Conservation (phyloP, 495 filamentous ascomycete genomes). For the Friedmanniomyces simplex region DNA sequence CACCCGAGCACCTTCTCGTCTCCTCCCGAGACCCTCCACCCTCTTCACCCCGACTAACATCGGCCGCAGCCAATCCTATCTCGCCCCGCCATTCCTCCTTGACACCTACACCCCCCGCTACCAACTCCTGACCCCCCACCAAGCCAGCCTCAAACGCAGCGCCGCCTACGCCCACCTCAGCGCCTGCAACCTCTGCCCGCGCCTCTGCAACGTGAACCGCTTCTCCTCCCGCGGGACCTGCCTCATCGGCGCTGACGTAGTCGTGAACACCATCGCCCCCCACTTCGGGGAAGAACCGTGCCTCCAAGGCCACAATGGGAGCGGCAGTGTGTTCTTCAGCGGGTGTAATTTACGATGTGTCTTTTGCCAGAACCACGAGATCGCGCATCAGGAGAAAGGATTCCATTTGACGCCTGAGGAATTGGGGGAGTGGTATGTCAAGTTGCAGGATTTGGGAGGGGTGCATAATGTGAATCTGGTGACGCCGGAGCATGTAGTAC, state of each 20-base stretch:
- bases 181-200: constrained; percentile 68
- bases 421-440: constrained; percentile 66
- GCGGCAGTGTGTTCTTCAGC: constrained; percentile 58
- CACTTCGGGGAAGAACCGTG: constrained; percentile 66
- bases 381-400: constrained; percentile 61
- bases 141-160: constrained; percentile 54
- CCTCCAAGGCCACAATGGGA: constrained; percentile 65
- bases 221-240: constrained; percentile 63
- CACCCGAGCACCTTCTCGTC: too few species aligned
- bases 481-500: constrained; percentile 68
- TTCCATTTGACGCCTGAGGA: constrained; percentile 67
- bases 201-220: constrained; percentile 62
- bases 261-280: constrained; percentile 69
- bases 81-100: constrained; percentile 65
- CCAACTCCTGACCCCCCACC: constrained; percentile 45
- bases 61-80: constrained; percentile 41
- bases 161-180: constrained; percentile 55
- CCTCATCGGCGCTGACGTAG: constrained; percentile 59
- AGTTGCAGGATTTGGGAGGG: constrained; percentile 58
- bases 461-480: constrained; percentile 76
- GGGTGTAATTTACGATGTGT: constrained; percentile 68
- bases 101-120: constrained; percentile 65
- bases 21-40: background rate
- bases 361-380: constrained; percentile 78
- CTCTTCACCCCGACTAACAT: background rate